These are phyloP conservation scores for Corylus americana DNA, from an alignment of 306 rosid genomes.

Conservation along the genomic window DNA sequence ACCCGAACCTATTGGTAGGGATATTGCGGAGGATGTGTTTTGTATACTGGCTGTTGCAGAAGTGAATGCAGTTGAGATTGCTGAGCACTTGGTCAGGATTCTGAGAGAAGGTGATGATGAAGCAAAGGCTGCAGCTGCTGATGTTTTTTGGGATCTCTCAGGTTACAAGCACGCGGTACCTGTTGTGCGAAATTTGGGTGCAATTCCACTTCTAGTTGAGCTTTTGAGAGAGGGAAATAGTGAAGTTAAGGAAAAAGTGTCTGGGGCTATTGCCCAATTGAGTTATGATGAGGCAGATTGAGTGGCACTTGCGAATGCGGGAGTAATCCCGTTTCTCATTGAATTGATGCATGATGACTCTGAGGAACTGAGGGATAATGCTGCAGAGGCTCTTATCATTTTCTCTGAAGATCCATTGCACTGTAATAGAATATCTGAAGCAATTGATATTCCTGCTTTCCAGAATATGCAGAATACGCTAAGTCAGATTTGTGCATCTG, in stretches of 20 bases:
- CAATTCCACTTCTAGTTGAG: slow-evolving; percentile 43
- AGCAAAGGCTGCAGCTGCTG: slow-evolving; percentile 44
- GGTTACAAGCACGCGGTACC: slow-evolving; percentile 32
- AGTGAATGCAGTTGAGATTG: slow-evolving; percentile 40
- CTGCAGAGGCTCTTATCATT: neutral
- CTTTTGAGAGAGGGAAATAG: slow-evolving; percentile 34
- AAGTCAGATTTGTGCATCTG: neutral
- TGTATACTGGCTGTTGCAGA: slow-evolving; percentile 47
- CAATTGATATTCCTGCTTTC: neutral
- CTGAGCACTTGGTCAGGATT: slow-evolving; percentile 37
- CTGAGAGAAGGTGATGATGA: slow-evolving; percentile 47
- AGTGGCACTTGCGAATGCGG: slow-evolving; percentile 45
- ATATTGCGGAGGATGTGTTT: slow-evolving; percentile 47
- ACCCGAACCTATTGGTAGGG: slow-evolving; percentile 43
- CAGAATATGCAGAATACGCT: neutral
- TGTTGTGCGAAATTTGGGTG: slow-evolving; percentile 39
- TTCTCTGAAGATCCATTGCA: neutral
- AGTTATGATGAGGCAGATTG: slow-evolving; percentile 41
- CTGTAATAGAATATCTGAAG: neutral
- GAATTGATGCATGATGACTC: slow-evolving; percentile 37
- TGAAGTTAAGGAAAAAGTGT: slow-evolving; percentile 38
- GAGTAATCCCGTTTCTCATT: slow-evolving; percentile 45
- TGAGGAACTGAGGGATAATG: slow-evolving; percentile 17
- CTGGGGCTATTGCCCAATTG: slow-evolving; percentile 42
- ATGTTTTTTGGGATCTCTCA: slow-evolving; percentile 49